A percentile compares a stretch with the other conserved stretches of the same genome.
phyloP scores from a whole-genome alignment of 805 yeast species.

The Saturnispora ahearnii region DNA sequence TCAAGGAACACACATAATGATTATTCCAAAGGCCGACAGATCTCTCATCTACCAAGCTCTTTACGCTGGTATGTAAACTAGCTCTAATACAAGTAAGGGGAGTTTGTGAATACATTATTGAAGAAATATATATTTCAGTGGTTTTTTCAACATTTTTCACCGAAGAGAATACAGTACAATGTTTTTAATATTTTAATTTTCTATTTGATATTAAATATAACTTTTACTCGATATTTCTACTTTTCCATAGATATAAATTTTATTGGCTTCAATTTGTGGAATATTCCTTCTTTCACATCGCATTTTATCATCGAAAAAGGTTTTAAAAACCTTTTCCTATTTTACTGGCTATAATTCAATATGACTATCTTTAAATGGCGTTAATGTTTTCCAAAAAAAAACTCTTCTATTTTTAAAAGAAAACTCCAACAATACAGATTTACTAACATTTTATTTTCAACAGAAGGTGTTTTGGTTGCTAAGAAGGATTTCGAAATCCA shows the following conservation, averaged over 20 bases:
- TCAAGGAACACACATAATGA: slow-evolving; percentile 47
- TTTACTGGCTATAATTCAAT: no score
- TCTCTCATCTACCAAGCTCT: slow-evolving; percentile 98
- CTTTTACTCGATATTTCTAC: no score
- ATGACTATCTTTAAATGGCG: no score
- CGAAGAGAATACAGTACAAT: no score
- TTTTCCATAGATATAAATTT: no score
- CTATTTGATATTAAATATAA: no score
- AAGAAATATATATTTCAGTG: not conserved
- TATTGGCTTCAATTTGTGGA: no score
- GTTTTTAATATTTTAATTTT: no score
- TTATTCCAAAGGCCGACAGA: slow-evolving; percentile 99
- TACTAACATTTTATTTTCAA: slow-evolving; percentile 19
- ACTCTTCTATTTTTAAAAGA: not conserved
- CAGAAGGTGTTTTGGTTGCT: slow-evolving; percentile 99
- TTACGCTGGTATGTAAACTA: slow-evolving; percentile 81
- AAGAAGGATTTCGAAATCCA: slow-evolving; percentile 97
- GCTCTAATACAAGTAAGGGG: not conserved
- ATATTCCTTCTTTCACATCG: no score
- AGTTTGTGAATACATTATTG: not conserved
- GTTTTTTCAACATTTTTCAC: not conserved
- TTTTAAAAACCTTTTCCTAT: no score
- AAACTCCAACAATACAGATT: not conserved
- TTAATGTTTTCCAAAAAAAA: no score
- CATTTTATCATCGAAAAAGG: no score